A percentile compares a stretch with the other conserved stretches of the same genome.
Conservation (phyloP, 306 rosid species). For the Cucurbita maxima region DNA sequence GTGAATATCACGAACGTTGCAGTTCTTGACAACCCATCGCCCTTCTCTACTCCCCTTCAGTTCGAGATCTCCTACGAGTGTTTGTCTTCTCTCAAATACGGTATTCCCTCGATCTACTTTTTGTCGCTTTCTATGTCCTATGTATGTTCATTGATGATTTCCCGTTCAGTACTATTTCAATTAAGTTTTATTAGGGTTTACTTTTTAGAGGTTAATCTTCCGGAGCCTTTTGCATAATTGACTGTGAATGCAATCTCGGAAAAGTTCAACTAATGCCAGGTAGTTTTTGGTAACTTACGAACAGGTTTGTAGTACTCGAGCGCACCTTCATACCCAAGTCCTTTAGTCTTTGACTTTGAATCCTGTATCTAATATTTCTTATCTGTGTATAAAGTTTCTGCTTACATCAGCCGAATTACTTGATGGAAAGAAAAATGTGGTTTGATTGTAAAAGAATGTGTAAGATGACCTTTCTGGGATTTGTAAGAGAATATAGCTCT, state of each 20-base stretch:
- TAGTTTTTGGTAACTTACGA: not conserved
- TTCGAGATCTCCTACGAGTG: slow-evolving; percentile 90
- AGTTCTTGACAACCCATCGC: slow-evolving; percentile 65
- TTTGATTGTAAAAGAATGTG: not conserved
- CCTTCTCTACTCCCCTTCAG: slow-evolving; percentile 66
- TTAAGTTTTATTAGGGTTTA: not conserved
- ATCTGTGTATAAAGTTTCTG: not conserved
- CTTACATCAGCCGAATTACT: not conserved
- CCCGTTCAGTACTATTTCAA: not conserved
- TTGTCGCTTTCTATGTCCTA: not conserved
- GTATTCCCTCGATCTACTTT: slow-evolving; percentile 9
- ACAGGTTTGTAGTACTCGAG: not conserved
- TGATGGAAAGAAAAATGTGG: not conserved
- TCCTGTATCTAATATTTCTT: not conserved
- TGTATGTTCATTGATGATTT: not conserved
- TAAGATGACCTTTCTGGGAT: not conserved
- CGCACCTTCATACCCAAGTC: not conserved
- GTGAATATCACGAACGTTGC: slow-evolving; percentile 84
- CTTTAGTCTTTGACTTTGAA: not conserved
- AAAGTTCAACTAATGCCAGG: not conserved
- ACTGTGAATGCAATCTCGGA: not conserved
- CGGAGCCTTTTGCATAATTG: not conserved
- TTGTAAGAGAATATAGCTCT: too few relatives aligned
- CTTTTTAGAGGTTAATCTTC: not conserved
- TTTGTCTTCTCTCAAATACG: slow-evolving; percentile 55